Evolutionary conservation across 2,329 filamentous ascomycete genomes (phyloP).

Genomic region (Fusarium transvaalense): DNA sequence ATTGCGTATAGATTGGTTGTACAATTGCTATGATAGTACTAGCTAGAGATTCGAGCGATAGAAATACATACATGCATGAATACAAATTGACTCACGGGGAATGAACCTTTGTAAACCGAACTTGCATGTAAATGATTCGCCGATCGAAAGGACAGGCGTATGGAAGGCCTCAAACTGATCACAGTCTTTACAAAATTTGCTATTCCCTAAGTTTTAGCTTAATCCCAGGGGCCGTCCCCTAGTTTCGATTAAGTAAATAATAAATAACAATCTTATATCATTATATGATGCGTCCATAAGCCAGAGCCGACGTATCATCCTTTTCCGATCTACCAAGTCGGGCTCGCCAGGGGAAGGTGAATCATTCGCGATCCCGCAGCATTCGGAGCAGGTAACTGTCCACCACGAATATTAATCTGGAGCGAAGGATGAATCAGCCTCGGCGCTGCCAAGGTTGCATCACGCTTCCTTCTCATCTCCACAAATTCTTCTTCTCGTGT

Average conservation of each 20-base stretch:
- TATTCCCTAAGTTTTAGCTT: too few relatives aligned
- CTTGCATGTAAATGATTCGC: too few relatives aligned
- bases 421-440: conserved; percentile 63
- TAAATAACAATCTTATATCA: too few relatives aligned
- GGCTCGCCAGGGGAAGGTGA: conserved; percentile 51
- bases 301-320: too few relatives aligned
- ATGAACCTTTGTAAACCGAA: too few relatives aligned
- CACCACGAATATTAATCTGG: conserved; percentile 66
- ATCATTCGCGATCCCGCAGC: conserved; percentile 51
- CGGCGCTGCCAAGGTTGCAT: conserved; percentile 58
- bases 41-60: not conserved
- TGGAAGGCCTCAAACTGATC: too few relatives aligned
- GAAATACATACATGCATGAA: not conserved
- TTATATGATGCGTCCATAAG: too few relatives aligned
- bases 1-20: fast-evolving
- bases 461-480: conserved; percentile 57
- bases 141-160: too few relatives aligned
- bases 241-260: too few relatives aligned
- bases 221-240: too few relatives aligned
- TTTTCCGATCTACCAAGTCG: conserved; percentile 1
- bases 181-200: too few relatives aligned
- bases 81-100: not conserved
- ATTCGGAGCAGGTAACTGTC: conserved; percentile 55
- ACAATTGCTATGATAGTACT: not conserved
- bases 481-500: conserved; percentile 60